Base-by-base conservation (phyloP, 768 basidiomycete genomes). In the Termitomyces sp. region DNA sequence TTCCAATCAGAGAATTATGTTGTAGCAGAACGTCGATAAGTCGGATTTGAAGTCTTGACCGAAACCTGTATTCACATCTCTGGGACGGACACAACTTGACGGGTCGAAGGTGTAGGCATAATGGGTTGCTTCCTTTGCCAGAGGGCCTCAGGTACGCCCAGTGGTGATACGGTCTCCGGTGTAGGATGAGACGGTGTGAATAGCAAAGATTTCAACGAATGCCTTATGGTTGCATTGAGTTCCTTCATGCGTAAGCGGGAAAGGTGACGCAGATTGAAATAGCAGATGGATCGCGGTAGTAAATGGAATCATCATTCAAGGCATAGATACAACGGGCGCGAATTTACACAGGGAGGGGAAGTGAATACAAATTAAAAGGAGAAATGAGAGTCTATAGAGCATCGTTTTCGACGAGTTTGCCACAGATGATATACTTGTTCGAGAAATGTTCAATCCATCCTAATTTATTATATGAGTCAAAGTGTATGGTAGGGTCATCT, bases 361-460 rank as follows among this genome's bases (percentile, higher is more conserved):
- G 49, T n/a, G 26, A 7, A 51, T 51, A 39, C 26, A 39, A 13
- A 27, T 39, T 39, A 51, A 36, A 39, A 52, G 30, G n/a, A 52
- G 26, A 18, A 40, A 6, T 40, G 2, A 18, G 6, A 59, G 47
- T 63, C 66, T 74, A 81, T 64, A 76, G 64, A 49, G 79, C 82
- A 63, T 84, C 83, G 66, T 91, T 92, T 74, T 95, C 89, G 53
- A 95, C 89, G 26, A 98, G 81, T 66, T 84, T 88, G 43, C 95
- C 95, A 67, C 93, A 94, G 49, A 93, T 72, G 67, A 93, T 92
- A 69, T 97, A 96, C 70, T 96, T 97, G 80, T 85, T 87, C 40
- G 86, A 82, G 73, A 98, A 97, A 70, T 96, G 95, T 24, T 94
- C 91, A 60, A 93, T 88, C 95, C 95, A 98, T 24, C 92, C 90